A percentile compares a stretch with the other conserved stretches of the same genome.
phyloP scores from a whole-genome alignment of 163 green algal species.

The Chlamydomonas reinhardtii region DNA sequence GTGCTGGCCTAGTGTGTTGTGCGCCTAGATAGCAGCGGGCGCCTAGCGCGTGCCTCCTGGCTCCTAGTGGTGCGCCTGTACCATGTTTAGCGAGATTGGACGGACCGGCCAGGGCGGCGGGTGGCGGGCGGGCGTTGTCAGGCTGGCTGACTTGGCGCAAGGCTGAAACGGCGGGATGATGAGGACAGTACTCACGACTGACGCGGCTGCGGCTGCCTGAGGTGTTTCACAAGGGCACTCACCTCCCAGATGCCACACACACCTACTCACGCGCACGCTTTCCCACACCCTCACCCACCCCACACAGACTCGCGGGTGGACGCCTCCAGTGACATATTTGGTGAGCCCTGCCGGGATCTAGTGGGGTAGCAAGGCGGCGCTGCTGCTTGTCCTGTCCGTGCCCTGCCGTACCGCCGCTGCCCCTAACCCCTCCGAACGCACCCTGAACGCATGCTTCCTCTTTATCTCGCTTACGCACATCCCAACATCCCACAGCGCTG shows the following conservation, averaged over 20 bases:
- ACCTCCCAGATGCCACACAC: no score
- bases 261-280: background rate
- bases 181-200: no score
- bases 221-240: background rate
- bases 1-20: background rate
- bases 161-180: no score
- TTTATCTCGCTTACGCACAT: background rate
- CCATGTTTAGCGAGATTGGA: no score
- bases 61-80: no score
- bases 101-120: no score
- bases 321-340: constrained; percentile 45
- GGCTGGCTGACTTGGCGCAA: no score
- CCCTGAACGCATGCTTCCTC: no score
- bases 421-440: no score
- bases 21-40: background rate
- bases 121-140: no score
- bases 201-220: no score
- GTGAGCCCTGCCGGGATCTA: background rate
- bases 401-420: no score
- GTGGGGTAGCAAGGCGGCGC: background rate
- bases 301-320: constrained; percentile 21
- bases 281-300: background rate
- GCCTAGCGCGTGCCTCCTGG: background rate
- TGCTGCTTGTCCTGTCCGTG: background rate
- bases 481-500: background rate